Conservation (phyloP, 2,329 filamentous ascomycete species). For the Nemania sp. region DNA sequence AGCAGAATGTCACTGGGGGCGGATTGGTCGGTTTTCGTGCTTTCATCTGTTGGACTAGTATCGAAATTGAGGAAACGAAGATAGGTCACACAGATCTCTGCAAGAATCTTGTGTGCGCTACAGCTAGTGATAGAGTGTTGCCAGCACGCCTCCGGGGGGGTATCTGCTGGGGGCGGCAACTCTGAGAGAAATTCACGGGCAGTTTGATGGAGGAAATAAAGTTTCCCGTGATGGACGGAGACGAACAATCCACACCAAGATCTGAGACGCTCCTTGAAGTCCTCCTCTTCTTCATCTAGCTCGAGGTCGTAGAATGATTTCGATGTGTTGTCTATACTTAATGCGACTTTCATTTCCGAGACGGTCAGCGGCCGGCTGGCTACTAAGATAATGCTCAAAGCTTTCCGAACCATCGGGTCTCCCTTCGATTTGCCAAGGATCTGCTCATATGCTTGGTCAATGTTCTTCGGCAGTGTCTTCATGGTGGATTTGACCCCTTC, state of each 20-base stretch:
- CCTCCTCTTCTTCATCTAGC: constrained; percentile 20
- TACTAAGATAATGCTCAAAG: constrained; percentile 28
- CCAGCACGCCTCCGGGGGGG: constrained; percentile 1
- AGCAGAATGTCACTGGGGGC: background rate
- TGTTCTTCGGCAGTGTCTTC: constrained; percentile 14
- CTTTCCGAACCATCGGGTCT: constrained; percentile 6
- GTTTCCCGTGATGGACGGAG: constrained; percentile 19
- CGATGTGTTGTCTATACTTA: constrained; percentile 11
- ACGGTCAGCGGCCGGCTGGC: constrained; percentile 28
- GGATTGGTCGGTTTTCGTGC: no score
- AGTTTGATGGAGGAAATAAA: constrained; percentile 37
- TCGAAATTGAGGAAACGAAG: constrained; percentile 19
- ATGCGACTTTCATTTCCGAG: constrained; percentile 35
- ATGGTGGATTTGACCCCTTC: constrained; percentile 15
- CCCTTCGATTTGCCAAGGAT: constrained; percentile 26
- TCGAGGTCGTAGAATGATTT: constrained; percentile 24
- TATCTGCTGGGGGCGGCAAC: background rate
- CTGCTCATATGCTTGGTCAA: constrained; percentile 33
- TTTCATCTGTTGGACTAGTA: background rate
- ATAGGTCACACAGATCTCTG: constrained; percentile 23
- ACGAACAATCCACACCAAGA: constrained; percentile 33
- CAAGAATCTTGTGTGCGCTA: constrained; percentile 24
- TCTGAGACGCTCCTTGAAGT: constrained; percentile 24
- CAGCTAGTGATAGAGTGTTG: constrained; percentile 26
- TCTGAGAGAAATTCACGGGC: constrained; percentile 33